These are phyloP conservation scores for Penicillium sp. DNA, from an alignment of 2,329 filamentous ascomycete species.

Conservation along the genomic window DNA sequence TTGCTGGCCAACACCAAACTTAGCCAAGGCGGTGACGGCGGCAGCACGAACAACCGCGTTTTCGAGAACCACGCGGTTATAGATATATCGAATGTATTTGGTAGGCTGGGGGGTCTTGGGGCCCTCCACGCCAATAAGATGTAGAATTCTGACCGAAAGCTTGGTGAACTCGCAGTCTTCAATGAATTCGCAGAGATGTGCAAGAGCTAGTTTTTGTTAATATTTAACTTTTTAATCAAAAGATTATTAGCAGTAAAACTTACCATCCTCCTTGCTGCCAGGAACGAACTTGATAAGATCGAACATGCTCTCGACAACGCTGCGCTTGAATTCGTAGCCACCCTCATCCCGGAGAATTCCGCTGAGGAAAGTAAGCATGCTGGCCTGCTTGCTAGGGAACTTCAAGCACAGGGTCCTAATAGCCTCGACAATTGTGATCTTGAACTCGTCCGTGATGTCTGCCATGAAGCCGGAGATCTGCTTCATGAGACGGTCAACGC, in stretches of 20 bases:
- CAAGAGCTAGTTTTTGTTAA: slow-evolving; percentile 58
- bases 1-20: slow-evolving; percentile 95
- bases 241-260: slow-evolving; percentile 15
- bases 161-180: slow-evolving; percentile 99
- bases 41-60: slow-evolving; percentile 94
- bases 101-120: slow-evolving; percentile 93
- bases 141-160: slow-evolving; percentile 88
- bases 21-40: slow-evolving; percentile 90
- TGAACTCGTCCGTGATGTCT: slow-evolving; percentile 98
- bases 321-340: slow-evolving; percentile 96
- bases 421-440: slow-evolving; percentile 99
- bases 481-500: slow-evolving; percentile 96
- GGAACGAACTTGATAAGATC: slow-evolving; percentile 98
- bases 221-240: background rate
- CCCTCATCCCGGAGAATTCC: slow-evolving; percentile 96
- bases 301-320: slow-evolving; percentile 98
- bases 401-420: slow-evolving; percentile 95
- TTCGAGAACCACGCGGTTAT: slow-evolving; percentile 95
- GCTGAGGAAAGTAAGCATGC: slow-evolving; percentile 95
- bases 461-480: slow-evolving; percentile 98
- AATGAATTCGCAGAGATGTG: slow-evolving; percentile 97
- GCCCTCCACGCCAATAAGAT: slow-evolving; percentile 89
- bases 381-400: slow-evolving; percentile 96
- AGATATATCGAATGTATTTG: slow-evolving; percentile 99
- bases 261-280: slow-evolving; percentile 67